Percentiles rank a stretch among this genome's conserved stretches.
Conservation (phyloP, 176 grass and related monocot species). For the Paspalum vaginatum region DNA sequence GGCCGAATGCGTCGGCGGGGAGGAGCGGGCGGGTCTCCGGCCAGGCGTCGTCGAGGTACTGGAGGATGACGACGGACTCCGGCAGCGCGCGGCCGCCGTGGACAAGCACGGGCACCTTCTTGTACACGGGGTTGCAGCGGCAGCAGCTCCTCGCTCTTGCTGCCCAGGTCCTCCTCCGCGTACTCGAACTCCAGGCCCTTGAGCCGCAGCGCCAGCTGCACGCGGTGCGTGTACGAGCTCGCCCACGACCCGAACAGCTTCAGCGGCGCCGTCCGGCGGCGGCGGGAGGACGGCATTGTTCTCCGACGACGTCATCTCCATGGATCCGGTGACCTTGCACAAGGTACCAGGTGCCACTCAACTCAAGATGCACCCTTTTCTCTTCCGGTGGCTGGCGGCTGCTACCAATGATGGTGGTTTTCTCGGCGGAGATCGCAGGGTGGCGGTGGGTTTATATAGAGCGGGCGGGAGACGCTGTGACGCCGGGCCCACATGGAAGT, state of each 20-base stretch:
- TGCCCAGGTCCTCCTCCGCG: slow-evolving; percentile 74
- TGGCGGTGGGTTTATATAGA: slow-evolving; percentile 49
- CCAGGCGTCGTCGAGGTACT: slow-evolving; percentile 78
- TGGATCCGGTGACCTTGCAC: too few species aligned
- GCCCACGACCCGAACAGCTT: slow-evolving; percentile 84
- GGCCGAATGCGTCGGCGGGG: slow-evolving; percentile 56
- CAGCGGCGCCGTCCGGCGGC: slow-evolving; percentile 8
- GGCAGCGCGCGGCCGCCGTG: slow-evolving; percentile 61
- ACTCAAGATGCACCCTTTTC: not conserved
- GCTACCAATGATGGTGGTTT: not conserved
- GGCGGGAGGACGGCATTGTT: not conserved
- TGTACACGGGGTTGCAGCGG: slow-evolving; percentile 76
- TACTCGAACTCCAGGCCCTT: slow-evolving; percentile 76
- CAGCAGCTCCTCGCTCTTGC: slow-evolving; percentile 66
- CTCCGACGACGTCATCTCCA: slow-evolving; percentile 38
- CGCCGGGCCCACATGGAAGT: not conserved
- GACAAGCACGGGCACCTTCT: slow-evolving; percentile 88
- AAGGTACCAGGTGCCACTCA: too few species aligned
- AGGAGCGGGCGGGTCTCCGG: slow-evolving; percentile 46
- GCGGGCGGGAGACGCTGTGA: not conserved
- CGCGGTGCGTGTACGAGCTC: slow-evolving; percentile 92
- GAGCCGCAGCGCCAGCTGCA: slow-evolving; percentile 80
- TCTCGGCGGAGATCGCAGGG: not conserved
- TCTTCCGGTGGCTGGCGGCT: not conserved
- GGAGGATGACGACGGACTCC: slow-evolving; percentile 78